Evolutionary conservation across 176 grass and related monocot species (phyloP).

Genomic region (Carex kokanica): DNA sequence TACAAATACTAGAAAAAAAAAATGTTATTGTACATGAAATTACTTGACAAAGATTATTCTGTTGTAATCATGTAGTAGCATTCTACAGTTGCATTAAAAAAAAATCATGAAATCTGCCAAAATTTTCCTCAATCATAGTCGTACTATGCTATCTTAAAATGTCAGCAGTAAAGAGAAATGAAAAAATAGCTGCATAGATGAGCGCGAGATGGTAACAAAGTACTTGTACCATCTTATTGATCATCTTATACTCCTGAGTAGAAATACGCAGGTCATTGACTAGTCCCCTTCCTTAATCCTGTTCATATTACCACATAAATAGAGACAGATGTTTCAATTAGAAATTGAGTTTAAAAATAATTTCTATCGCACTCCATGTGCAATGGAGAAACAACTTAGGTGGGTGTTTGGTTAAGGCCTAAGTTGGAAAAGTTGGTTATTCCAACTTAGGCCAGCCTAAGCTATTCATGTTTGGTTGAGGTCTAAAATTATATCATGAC

Average conservation of each 20-base stretch:
- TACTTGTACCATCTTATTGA: background rate
- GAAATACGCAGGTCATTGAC: background rate
- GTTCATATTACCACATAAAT: background rate
- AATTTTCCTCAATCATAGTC: background rate
- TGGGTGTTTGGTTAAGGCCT: too few species aligned
- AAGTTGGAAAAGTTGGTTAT: too few species aligned
- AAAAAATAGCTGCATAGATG: background rate
- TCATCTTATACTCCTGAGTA: background rate
- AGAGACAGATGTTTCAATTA: background rate
- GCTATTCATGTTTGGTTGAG: too few species aligned
- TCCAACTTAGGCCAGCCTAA: too few species aligned
- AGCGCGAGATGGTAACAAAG: background rate
- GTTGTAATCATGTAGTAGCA: background rate
- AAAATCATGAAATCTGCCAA: background rate
- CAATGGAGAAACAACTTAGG: background rate
- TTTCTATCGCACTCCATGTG: background rate
- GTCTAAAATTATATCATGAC: too few species aligned
- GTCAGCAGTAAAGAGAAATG: background rate
- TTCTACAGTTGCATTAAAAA: slow-evolving; percentile 11
- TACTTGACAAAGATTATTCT: slow-evolving; percentile 1
- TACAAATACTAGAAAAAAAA: background rate
- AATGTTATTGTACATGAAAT: slow-evolving; percentile 1
- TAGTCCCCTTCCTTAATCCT: background rate
- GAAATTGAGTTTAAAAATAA: background rate
- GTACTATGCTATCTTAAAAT: background rate